Base-by-base conservation (phyloP, 1,139 yeast species). In the Sugiyamaella neomexicana region DNA sequence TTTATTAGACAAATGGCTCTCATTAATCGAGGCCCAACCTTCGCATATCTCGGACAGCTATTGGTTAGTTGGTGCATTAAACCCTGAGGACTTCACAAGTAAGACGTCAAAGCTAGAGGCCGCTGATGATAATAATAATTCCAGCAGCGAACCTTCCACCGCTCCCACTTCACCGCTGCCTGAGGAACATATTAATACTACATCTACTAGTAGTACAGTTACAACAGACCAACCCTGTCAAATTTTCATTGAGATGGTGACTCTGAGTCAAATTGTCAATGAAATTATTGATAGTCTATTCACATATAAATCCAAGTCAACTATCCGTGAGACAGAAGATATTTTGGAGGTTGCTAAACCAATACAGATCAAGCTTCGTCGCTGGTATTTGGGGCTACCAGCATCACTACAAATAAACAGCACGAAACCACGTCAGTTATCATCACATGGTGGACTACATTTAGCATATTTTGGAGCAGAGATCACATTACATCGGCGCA, bases 401-500 rank as follows among this genome's bases (percentile, higher is more conserved):
- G 72, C 76, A 2, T 81, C 80, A 55, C 72, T 89, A 38, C 89
- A 85, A 55, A 59, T 58, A 56, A 52, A 44, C 13, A 48, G 46
- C 10, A 32, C 55, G 10, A 52, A 43, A 13, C 53, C 39, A 34
- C 58, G 66, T 10, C 55, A 61, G 46, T 69, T 75, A 50, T 72
- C 71, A 55, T 69, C 82, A 5, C 86, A 85, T 69, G 96, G 95
- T 0, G 84, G 87, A 59, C 73, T 89, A 49, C 95, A 89, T 57
- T 71, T 90, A 52, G 88, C 95, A 0, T 89, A 90, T 70, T 87
- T 89, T 73, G 93, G 95, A 0, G 83, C 95, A 0, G 97, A 90
- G 66, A 80, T 89, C 43, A 86, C 95, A 0, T 73, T 90, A 41
- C 97, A 90, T 68, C 74, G 97, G 46, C 83, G 86, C 62, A 89